Conservation (phyloP, 257 asterid genomes). For the Ajuga chamaepitys region DNA sequence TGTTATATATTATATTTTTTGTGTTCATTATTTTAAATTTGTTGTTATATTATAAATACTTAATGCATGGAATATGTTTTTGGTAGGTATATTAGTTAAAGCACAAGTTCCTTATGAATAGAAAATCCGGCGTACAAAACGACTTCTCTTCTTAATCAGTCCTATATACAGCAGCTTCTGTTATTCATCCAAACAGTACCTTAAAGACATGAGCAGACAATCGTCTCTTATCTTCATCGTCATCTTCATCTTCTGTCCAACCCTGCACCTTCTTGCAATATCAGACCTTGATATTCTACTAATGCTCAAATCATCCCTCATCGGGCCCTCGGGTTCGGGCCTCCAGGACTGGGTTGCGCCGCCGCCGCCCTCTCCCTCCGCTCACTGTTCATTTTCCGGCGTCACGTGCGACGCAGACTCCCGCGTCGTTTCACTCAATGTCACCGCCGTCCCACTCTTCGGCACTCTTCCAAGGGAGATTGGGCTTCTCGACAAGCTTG, state of each 20-base stretch:
- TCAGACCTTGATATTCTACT: slow-evolving; percentile 50
- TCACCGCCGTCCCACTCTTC: slow-evolving; percentile 29
- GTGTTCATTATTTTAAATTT: too few relatives aligned
- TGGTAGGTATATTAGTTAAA: too few relatives aligned
- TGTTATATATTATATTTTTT: too few relatives aligned
- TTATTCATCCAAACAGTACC: background rate
- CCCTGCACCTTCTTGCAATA: slow-evolving; percentile 22
- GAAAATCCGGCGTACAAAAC: too few relatives aligned
- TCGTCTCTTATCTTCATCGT: background rate
- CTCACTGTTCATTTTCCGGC: slow-evolving; percentile 64
- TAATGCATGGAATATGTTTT: too few relatives aligned
- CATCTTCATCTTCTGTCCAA: slow-evolving; percentile 12
- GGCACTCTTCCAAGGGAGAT: slow-evolving; percentile 65
- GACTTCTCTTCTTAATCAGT: too few relatives aligned
- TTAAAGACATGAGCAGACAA: slow-evolving; percentile 5
- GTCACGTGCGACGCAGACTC: slow-evolving; percentile 36
- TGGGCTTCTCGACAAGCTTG: slow-evolving; percentile 43
- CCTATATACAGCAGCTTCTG: too few relatives aligned
- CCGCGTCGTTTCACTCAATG: slow-evolving; percentile 36
- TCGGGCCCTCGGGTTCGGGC: slow-evolving; percentile 36
- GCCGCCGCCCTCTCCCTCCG: slow-evolving; percentile 15
- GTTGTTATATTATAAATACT: too few relatives aligned
- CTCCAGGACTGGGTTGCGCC: slow-evolving; percentile 49
- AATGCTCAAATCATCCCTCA: slow-evolving; percentile 39
- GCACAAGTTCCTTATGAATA: too few relatives aligned